Conservation (phyloP, 345 rosid genomes). For the Conringia planisiliqua region DNA sequence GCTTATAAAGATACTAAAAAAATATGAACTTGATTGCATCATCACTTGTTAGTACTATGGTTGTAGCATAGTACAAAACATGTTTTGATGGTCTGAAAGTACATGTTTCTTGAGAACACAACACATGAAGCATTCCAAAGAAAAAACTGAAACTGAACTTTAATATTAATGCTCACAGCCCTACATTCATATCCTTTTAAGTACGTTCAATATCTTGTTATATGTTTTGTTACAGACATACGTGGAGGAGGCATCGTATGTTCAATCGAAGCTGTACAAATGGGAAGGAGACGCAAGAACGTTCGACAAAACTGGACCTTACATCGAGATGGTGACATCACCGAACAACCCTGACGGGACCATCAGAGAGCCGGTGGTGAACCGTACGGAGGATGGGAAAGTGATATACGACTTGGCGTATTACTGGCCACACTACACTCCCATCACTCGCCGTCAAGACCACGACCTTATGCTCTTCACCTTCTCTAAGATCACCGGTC, state of each 20-base stretch:
- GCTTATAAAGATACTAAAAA: not conserved
- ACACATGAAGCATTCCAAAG: not conserved
- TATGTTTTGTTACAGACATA: constrained; percentile 47
- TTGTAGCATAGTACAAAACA: not conserved
- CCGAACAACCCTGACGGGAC: constrained; percentile 88
- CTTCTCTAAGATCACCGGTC: constrained; percentile 82
- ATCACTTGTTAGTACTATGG: not conserved
- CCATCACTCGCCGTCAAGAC: constrained; percentile 54
- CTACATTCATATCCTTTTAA: not conserved
- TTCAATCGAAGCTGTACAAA: constrained; percentile 53
- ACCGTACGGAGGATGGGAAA: constrained; percentile 40
- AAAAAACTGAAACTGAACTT: not conserved
- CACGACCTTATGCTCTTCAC: constrained; percentile 86
- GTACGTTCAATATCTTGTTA: not conserved
- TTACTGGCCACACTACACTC: constrained; percentile 84
- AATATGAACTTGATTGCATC: not conserved
- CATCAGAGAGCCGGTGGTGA: constrained; percentile 60
- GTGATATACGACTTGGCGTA: constrained; percentile 77
- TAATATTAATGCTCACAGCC: not conserved
- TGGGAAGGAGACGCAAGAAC: constrained; percentile 80
- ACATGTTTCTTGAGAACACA: not conserved
- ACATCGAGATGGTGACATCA: constrained; percentile 65
- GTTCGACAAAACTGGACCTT: constrained; percentile 51
- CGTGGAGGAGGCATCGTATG: constrained; percentile 45
- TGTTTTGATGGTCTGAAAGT: not conserved